Percentiles rank a stretch among this genome's conserved stretches.
phyloP scores from a whole-genome alignment of 2,329 filamentous ascomycete species.

The Ophiostoma sp. region DNA sequence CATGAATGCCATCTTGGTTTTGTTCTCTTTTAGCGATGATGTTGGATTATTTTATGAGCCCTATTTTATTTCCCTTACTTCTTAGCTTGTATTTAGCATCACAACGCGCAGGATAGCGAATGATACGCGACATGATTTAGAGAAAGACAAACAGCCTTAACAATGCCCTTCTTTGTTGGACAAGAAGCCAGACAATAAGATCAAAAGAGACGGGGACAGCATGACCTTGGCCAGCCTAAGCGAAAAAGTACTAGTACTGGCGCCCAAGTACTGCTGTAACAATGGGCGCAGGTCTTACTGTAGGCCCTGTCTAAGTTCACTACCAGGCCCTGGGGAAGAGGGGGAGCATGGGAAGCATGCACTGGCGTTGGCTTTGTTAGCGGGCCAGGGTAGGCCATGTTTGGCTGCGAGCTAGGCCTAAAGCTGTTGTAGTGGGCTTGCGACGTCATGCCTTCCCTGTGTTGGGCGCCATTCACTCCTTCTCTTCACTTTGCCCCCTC shows the following conservation, averaged over 20 bases:
- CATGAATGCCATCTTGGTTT: neutral
- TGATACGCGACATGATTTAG: neutral
- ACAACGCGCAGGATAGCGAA: conserved; percentile 4
- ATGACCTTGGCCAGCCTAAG: neutral
- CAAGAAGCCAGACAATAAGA: neutral
- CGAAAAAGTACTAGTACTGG: neutral
- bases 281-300: neutral
- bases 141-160: neutral
- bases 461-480: neutral
- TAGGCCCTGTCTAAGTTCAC: neutral
- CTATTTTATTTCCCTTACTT: neutral
- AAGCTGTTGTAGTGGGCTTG: conserved; percentile 11
- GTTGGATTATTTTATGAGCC: neutral
- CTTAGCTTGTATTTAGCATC: neutral
- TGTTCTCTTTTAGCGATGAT: neutral
- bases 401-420: neutral
- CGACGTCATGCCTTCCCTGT: conserved; percentile 22
- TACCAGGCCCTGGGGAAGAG: neutral
- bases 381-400: neutral
- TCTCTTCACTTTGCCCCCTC: neutral
- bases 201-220: neutral
- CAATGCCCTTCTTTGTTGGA: neutral
- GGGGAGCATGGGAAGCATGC: no score
- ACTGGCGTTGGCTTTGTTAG: neutral
- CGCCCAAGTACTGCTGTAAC: neutral